A percentile compares a stretch with the other conserved stretches of the same genome.
phyloP scores from a whole-genome alignment of 2,329 filamentous ascomycete genomes.

The Alternaria sp. region DNA sequence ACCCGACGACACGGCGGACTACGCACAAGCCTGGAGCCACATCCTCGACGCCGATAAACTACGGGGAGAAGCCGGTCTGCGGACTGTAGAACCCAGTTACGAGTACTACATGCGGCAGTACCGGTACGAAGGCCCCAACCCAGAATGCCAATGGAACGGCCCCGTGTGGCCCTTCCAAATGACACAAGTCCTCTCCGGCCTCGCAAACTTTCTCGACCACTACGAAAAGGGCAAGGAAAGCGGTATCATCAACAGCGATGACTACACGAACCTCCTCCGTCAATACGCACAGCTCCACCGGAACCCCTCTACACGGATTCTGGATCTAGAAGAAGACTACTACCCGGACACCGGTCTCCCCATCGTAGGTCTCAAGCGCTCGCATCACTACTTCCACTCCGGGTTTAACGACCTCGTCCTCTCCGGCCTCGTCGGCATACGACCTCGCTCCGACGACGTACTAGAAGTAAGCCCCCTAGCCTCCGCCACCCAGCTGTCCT shows the following conservation, averaged over 20 bases:
- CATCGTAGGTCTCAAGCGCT: slow-evolving; percentile 52
- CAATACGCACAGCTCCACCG: slow-evolving; percentile 53
- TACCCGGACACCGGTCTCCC: slow-evolving; percentile 51
- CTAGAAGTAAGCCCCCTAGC: slow-evolving; percentile 52
- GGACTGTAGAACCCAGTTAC: slow-evolving; percentile 54
- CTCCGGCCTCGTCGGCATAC: slow-evolving; percentile 52
- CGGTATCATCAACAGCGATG: slow-evolving; percentile 32
- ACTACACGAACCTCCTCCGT: slow-evolving; percentile 48
- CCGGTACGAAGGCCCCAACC: slow-evolving; percentile 46
- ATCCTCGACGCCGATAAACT: slow-evolving; percentile 45
- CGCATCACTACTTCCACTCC: slow-evolving; percentile 56
- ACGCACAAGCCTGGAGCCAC: slow-evolving; percentile 49
- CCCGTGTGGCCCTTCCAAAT: slow-evolving; percentile 55
- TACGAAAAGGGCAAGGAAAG: slow-evolving; percentile 39
- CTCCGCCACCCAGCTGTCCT: slow-evolving; percentile 38
- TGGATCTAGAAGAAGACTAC: slow-evolving; percentile 55
- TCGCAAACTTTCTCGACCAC: slow-evolving; percentile 53
- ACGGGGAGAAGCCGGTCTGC: slow-evolving; percentile 46
- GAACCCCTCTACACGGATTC: slow-evolving; percentile 35
- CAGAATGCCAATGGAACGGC: slow-evolving; percentile 56
- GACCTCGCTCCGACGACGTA: slow-evolving; percentile 47
- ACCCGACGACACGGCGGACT: slow-evolving; percentile 48
- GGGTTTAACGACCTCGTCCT: slow-evolving; percentile 53
- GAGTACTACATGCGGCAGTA: slow-evolving; percentile 56
- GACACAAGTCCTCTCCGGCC: slow-evolving; percentile 50